A percentile compares a stretch with the other conserved stretches of the same genome.
phyloP scores from a whole-genome alignment of 73 alveolate species.

The Durusdinium trenchii region DNA sequence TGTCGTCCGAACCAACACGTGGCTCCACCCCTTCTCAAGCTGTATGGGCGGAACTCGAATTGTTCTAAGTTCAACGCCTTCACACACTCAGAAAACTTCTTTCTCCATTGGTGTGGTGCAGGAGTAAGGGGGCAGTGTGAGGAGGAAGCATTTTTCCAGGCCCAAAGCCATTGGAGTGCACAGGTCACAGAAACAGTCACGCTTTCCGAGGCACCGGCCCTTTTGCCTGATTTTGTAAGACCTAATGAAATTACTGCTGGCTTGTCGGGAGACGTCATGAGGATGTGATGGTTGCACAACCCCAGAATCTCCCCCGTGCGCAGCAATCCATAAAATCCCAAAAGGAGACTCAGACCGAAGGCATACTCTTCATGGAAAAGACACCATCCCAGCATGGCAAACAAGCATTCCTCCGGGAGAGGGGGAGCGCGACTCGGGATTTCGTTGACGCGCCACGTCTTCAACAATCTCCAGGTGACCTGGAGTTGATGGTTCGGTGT shows the following conservation, averaged over 20 bases:
- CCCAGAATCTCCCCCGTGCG: constrained; percentile 9
- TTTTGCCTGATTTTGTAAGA: not conserved
- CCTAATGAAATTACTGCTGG: not conserved
- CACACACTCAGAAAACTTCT: not conserved
- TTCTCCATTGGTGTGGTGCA: not conserved
- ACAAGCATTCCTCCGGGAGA: not conserved
- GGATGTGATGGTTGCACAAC: not conserved
- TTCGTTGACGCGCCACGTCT: not conserved
- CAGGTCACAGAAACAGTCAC: not conserved
- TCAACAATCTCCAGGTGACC: not conserved
- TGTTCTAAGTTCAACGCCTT: no score
- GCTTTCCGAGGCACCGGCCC: not conserved
- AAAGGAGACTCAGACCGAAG: not conserved
- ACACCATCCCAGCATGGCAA: not conserved
- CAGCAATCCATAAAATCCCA: constrained; percentile 28
- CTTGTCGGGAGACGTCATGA: not conserved
- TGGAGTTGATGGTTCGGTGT: not conserved
- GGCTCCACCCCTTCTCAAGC: no score
- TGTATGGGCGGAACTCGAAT: no score
- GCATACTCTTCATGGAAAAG: not conserved
- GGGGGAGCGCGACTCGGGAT: constrained; percentile 18
- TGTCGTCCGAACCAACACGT: no score
- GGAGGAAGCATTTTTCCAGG: not conserved
- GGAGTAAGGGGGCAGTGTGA: not conserved
- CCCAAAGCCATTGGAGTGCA: not conserved